Percentiles rank a stretch among this genome's conserved stretches.
Evolutionary conservation across 805 yeast species (phyloP).

Genomic region (Saccharomycopsis capsularis): DNA sequence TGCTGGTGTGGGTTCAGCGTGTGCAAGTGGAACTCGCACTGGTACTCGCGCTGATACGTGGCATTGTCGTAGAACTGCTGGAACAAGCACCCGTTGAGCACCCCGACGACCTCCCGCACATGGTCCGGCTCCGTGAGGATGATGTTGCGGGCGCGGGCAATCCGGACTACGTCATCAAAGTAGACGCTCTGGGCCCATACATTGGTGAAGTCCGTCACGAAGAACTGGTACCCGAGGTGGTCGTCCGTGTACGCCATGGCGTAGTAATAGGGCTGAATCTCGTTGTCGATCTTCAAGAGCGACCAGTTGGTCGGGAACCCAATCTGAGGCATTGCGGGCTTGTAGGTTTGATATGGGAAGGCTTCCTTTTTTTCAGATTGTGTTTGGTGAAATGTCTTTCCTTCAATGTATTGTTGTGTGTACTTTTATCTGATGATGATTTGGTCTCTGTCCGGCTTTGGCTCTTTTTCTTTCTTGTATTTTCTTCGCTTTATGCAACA

Average conservation of each 20-base stretch:
- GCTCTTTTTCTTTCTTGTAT: too few relatives aligned
- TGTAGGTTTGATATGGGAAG: too few relatives aligned
- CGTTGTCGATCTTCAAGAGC: constrained; percentile 2
- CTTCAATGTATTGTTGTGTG: too few relatives aligned
- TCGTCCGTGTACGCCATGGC: constrained; percentile 11
- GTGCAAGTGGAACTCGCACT: constrained; percentile 5
- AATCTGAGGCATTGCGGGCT: constrained; percentile 2
- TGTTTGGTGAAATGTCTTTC: too few relatives aligned
- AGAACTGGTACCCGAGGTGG: constrained; percentile 10
- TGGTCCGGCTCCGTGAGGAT: constrained; percentile 1
- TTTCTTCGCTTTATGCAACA: too few relatives aligned
- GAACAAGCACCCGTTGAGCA: constrained; percentile 14
- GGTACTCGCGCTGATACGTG: not conserved
- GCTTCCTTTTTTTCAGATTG: too few relatives aligned
- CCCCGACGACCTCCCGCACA: constrained; percentile 10
- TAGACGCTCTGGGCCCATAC: constrained; percentile 14
- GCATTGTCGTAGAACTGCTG: constrained; percentile 10
- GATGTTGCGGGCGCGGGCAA: not conserved
- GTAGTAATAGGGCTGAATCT: constrained; percentile 11
- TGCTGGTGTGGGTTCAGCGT: constrained; percentile 1
- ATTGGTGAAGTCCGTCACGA: constrained; percentile 16
- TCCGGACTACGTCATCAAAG: not conserved
- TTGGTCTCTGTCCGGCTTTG: too few relatives aligned
- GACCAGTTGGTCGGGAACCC: constrained; percentile 14
- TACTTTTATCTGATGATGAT: too few relatives aligned